Percentiles rank a stretch among this genome's conserved stretches.
phyloP scores from a whole-genome alignment of 768 basidiomycete species.

The Suillus discolor region DNA sequence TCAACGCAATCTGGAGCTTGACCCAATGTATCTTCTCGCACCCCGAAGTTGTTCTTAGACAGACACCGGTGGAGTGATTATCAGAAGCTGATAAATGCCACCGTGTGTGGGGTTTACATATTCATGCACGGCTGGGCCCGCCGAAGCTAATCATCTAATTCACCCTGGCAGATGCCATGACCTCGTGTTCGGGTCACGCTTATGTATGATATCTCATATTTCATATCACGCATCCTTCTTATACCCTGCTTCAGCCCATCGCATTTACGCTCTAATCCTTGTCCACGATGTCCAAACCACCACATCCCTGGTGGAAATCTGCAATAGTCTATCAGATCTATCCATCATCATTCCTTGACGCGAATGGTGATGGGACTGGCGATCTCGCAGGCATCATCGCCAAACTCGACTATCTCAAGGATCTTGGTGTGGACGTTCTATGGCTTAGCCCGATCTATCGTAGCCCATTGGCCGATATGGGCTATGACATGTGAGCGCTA shows the following conservation, averaged over 20 bases:
- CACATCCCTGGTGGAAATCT: conserved; percentile 58
- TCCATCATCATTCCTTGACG: conserved; percentile 69
- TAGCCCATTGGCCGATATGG: conserved; percentile 72
- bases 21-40: not conserved
- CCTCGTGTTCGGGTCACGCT: conserved; percentile 1
- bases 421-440: conserved; percentile 65
- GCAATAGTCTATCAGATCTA: conserved; percentile 70
- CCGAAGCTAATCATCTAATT: not conserved
- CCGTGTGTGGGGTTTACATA: not conserved
- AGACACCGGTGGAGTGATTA: not conserved
- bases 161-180: not conserved
- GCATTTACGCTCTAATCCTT: conserved; percentile 1
- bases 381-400: conserved; percentile 66
- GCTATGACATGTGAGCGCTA: conserved; percentile 62
- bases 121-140: not conserved
- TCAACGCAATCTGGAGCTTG: not conserved
- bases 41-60: not conserved
- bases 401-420: conserved; percentile 70
- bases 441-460: conserved; percentile 78
- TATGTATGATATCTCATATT: not conserved
- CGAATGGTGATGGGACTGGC: conserved; percentile 71
- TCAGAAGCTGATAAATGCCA: not conserved
- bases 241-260: not conserved
- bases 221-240: not conserved
- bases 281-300: not conserved